These are phyloP conservation scores for Yarrowia bubula DNA, from an alignment of 805 yeast species.

Conservation along the genomic window DNA sequence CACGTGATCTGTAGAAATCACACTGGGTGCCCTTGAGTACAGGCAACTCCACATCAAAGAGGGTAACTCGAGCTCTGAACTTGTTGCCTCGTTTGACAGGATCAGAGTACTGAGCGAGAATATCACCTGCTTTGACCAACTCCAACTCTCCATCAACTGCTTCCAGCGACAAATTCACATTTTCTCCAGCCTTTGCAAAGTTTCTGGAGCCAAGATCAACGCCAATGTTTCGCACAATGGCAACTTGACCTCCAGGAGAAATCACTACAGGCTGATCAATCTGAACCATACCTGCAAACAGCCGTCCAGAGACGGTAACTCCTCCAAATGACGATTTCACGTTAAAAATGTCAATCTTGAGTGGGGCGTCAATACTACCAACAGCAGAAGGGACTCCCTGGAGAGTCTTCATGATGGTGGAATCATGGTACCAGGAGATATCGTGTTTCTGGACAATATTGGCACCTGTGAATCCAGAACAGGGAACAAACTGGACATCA, in stretches of 20 bases:
- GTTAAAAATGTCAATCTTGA: conserved; percentile 64
- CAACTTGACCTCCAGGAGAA: conserved; percentile 48
- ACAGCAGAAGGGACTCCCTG: conserved; percentile 33
- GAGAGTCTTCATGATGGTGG: conserved; percentile 44
- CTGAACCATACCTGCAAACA: conserved; percentile 66
- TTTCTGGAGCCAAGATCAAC: conserved; percentile 29
- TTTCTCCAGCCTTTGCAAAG: conserved; percentile 43
- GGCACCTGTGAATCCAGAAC: conserved; percentile 66
- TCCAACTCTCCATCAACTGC: conserved; percentile 43
- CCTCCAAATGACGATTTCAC: conserved; percentile 50
- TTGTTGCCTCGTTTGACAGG: conserved; percentile 49
- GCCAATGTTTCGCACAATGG: conserved; percentile 33
- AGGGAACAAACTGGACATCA: conserved; percentile 57
- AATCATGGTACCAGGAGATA: conserved; percentile 49
- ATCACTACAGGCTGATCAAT: conserved; percentile 63
- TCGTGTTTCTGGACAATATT: conserved; percentile 53
- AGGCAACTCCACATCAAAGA: conserved; percentile 71
- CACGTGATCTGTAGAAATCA: conserved; percentile 72
- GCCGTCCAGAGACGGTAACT: conserved; percentile 59
- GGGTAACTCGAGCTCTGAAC: conserved; percentile 54
- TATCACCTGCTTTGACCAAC: conserved; percentile 63
- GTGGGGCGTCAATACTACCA: conserved; percentile 41
- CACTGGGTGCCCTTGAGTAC: conserved; percentile 76
- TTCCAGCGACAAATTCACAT: conserved; percentile 56
- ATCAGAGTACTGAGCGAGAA: conserved; percentile 52